Conservation (phyloP, 306 rosid species). For the Ormosia semicastrata region DNA sequence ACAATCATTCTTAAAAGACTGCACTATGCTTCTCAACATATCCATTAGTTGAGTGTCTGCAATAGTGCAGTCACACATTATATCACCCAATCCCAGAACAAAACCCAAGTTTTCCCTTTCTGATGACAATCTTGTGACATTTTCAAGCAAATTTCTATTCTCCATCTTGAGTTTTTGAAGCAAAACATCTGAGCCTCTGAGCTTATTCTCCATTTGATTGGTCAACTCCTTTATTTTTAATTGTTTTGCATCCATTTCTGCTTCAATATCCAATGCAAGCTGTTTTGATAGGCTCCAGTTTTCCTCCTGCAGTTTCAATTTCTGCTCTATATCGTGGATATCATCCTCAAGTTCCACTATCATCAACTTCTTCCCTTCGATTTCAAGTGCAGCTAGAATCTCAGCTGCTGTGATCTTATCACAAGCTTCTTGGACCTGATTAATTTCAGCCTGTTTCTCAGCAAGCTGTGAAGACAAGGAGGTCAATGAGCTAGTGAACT, state of each 20-base stretch:
- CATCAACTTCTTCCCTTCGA: constrained; percentile 70
- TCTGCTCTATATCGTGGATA: constrained; percentile 45
- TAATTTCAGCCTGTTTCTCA: constrained; percentile 59
- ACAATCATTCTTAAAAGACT: constrained; percentile 41
- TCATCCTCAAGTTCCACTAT: constrained; percentile 62
- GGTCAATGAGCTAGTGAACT: constrained; percentile 45
- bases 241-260: constrained; percentile 48
- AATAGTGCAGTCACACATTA: constrained; percentile 46
- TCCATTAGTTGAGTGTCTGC: constrained; percentile 50
- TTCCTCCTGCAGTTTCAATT: constrained; percentile 49
- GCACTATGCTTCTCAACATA: constrained; percentile 44
- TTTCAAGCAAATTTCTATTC: constrained; percentile 56
- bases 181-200: constrained; percentile 49
- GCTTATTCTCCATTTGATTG: constrained; percentile 54
- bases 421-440: constrained; percentile 54
- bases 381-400: constrained; percentile 54
- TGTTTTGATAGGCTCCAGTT: constrained; percentile 43
- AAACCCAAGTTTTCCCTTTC: constrained; percentile 59
- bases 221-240: constrained; percentile 41
- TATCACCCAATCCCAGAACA: constrained; percentile 43
- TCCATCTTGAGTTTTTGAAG: constrained; percentile 56
- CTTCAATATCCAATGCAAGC: constrained; percentile 58
- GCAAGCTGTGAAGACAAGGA: constrained; percentile 56
- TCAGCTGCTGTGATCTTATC: constrained; percentile 58
- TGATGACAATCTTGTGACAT: constrained; percentile 47